phyloP scores from a whole-genome alignment of 2,329 filamentous ascomycete genomes.

The Arachnomyces sp. region DNA sequence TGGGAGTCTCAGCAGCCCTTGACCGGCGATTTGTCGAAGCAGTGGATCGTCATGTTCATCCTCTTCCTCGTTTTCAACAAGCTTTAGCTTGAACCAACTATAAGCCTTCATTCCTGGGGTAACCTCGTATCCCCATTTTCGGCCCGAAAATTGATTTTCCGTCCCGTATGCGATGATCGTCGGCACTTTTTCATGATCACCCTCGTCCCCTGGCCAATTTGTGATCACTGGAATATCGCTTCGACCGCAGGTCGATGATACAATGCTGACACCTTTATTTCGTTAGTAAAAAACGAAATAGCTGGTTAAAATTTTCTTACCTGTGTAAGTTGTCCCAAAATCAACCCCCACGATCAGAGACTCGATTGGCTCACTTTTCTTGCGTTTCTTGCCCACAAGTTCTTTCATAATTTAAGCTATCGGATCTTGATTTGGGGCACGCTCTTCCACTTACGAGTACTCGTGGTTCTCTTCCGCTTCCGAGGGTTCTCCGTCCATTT shows the following conservation, averaged over 20 bases:
- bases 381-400: too few species aligned
- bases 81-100: constrained; percentile 15
- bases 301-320: constrained; percentile 1
- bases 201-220: constrained; percentile 9
- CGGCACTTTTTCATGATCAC: constrained; percentile 9
- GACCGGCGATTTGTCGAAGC: constrained; percentile 6
- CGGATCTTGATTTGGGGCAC: too few species aligned
- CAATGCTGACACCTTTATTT: constrained; percentile 6
- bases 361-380: constrained; percentile 7
- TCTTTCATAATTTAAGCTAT: too few species aligned
- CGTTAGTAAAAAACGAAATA: background rate
- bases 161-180: constrained; percentile 8
- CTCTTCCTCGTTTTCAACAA: constrained; percentile 5
- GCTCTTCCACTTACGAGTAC: too few species aligned
- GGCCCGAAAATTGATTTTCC: constrained; percentile 26
- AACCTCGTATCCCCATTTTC: constrained; percentile 18
- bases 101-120: constrained; percentile 3
- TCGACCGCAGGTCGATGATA: background rate
- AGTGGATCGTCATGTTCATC: constrained; percentile 11
- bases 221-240: constrained; percentile 4
- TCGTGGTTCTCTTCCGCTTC: too few species aligned
- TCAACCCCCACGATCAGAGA: constrained; percentile 13
- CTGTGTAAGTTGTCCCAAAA: constrained; percentile 16
- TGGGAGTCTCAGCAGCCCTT: constrained; percentile 10
- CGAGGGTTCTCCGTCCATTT: constrained; percentile 2